Evolutionary conservation across 2,329 filamentous ascomycete species (phyloP).

Genomic region (Scedosporium dehoogii): DNA sequence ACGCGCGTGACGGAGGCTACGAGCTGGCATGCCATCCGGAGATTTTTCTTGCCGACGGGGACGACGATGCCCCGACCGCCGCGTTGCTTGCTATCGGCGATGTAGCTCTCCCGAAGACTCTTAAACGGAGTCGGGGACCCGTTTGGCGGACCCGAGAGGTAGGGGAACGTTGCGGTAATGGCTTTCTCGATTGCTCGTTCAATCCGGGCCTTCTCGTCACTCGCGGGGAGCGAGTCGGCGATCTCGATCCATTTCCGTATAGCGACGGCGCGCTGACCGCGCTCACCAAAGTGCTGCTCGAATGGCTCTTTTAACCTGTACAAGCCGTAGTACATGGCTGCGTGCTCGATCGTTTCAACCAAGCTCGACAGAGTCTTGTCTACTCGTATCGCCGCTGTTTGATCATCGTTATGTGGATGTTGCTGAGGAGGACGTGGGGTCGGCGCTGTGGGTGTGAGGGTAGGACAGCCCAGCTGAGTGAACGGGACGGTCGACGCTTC

Average conservation of each 20-base stretch:
- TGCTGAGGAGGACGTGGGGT: too few relatives aligned
- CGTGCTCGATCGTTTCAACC: not conserved
- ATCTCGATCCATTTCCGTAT: constrained; percentile 14
- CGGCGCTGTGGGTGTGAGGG: too few relatives aligned
- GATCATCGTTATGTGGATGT: too few relatives aligned
- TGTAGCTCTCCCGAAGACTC: constrained; percentile 12
- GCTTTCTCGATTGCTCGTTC: constrained; percentile 9
- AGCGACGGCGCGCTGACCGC: constrained; percentile 18
- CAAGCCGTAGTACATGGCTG: not conserved
- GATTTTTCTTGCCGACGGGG: constrained; percentile 15
- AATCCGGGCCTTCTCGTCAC: not conserved
- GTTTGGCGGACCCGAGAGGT: constrained; percentile 12
- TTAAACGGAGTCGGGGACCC: constrained; percentile 9
- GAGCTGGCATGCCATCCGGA: constrained; percentile 26
- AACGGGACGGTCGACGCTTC: too few relatives aligned
- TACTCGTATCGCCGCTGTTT: too few relatives aligned
- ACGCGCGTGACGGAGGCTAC: constrained; percentile 21
- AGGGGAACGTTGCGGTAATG: constrained; percentile 16
- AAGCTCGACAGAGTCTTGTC: not conserved
- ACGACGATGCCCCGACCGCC: constrained; percentile 24
- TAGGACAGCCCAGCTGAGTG: too few relatives aligned
- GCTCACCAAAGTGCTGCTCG: constrained; percentile 21
- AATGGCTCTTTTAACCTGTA: constrained; percentile 18
- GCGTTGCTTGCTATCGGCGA: not conserved
- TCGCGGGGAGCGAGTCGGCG: constrained; percentile 6